phyloP scores from a whole-genome alignment of 2,329 filamentous ascomycete species.

The Plectosphaerella cucumerina region DNA sequence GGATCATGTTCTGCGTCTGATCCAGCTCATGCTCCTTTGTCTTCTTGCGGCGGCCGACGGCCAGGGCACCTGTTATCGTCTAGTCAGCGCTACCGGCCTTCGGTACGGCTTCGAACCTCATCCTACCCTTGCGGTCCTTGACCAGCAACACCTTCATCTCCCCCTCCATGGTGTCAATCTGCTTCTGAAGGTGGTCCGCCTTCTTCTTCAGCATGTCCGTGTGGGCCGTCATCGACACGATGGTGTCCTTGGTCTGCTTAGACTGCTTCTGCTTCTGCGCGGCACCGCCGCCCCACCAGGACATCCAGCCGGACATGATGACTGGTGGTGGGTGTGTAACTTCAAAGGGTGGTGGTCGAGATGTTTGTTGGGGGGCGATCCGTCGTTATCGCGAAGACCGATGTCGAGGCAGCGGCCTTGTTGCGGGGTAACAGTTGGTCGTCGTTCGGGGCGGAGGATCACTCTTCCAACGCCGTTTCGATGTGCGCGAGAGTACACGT shows the following conservation, averaged over 20 bases:
- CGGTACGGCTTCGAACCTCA: background rate
- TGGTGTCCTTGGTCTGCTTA: constrained; percentile 80
- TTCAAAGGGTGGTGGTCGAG: background rate
- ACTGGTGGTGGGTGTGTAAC: background rate
- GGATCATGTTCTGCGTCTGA: constrained; percentile 85
- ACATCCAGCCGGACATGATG: constrained; percentile 67
- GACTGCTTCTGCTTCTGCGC: constrained; percentile 86
- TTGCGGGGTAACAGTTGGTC: background rate
- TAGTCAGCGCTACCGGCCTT: background rate
- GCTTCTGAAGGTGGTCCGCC: constrained; percentile 82
- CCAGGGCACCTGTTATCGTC: background rate
- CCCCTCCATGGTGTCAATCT: constrained; percentile 71
- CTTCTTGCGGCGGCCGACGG: constrained; percentile 69
- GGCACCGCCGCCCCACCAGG: constrained; percentile 85
- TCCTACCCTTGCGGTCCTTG: constrained; percentile 1
- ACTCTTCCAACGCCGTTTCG: too few species aligned
- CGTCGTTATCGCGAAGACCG: background rate
- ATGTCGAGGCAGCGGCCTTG: background rate
- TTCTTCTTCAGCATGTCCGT: constrained; percentile 97
- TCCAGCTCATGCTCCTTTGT: constrained; percentile 86
- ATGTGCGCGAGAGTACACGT: background rate
- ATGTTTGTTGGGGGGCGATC: background rate
- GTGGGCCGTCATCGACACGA: constrained; percentile 80
- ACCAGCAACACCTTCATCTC: constrained; percentile 1
- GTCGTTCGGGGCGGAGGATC: too few species aligned